Conservation (phyloP, 805 yeast genomes). For the Lipomyces yamanashiensis region DNA sequence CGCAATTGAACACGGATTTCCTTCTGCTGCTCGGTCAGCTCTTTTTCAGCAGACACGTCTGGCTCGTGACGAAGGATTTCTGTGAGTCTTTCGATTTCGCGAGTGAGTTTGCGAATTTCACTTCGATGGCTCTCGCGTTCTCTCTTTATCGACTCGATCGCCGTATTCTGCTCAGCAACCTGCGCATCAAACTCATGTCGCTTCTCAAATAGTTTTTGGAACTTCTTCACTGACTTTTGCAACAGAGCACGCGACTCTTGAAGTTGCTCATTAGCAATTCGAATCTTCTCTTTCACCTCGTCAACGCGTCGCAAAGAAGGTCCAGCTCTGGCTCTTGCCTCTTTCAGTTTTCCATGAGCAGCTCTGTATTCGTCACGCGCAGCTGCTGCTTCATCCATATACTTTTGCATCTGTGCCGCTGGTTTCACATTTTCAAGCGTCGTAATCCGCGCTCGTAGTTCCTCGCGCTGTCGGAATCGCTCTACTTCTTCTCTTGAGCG, state of each 20-base stretch:
- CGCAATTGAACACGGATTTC: not conserved
- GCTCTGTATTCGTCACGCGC: constrained; percentile 38
- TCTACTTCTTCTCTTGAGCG: constrained; percentile 54
- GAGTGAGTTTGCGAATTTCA: not conserved
- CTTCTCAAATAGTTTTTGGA: not conserved
- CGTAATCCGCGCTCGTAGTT: constrained; percentile 22
- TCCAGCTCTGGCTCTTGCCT: constrained; percentile 13
- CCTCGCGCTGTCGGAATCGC: constrained; percentile 44
- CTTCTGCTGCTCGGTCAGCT: not conserved
- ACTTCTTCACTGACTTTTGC: constrained; percentile 41
- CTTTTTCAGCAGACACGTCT: not conserved
- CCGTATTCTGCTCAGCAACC: constrained; percentile 7
- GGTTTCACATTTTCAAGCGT: constrained; percentile 21
- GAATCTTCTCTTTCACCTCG: constrained; percentile 43
- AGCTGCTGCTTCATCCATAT: constrained; percentile 40
- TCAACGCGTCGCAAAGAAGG: constrained; percentile 46
- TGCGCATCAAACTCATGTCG: constrained; percentile 15
- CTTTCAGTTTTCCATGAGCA: constrained; percentile 14
- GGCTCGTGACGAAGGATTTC: not conserved
- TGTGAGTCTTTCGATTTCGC: not conserved
- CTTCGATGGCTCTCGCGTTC: not conserved
- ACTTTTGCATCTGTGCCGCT: constrained; percentile 21
- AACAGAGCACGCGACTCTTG: constrained; percentile 41
- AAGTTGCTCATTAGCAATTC: constrained; percentile 46
- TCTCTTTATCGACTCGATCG: constrained; percentile 2